Base-by-base conservation (phyloP, 306 rosid species). In the Amphicarpaea edgeworthii region DNA sequence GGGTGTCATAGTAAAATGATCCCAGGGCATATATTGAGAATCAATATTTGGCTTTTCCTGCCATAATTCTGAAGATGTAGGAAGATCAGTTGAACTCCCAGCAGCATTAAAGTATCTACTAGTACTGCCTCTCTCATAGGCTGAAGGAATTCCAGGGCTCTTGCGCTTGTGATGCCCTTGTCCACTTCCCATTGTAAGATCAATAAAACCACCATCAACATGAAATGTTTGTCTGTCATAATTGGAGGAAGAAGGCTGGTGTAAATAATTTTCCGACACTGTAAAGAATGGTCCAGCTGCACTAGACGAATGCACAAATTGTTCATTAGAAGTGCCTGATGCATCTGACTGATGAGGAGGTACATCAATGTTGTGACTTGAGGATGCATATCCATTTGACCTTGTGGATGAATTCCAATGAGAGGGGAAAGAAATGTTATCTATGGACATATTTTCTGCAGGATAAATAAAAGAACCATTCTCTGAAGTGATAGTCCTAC, bases 111-210 rank as follows among this genome's bases (percentile, higher is more conserved):
- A 76, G 75, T 86, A 83, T 78, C 92, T 86, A 79, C 96, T 93
- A 40, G 93, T 37, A 81, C 93, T 79, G 77, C 96, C 97, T 85
- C 92, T 87, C 85, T 92, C 97, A 66, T 77, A 71, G 26, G 80
- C 85, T 59, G 93, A 77, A 61, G 91, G 90, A 79, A 87, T 81
- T 77, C 92, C 97, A 50, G 97, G 93, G 79, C 92, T 90, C 86
- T 93, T 93, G 0, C 96, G 83, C 85, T 93, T 93, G 86, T 88
- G 91, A 83, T 85, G 88, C 34, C 88, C 96, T 79, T 87, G 85
- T 78, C 89, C 96, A 20, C 70, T 93, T 77, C 87, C 90, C 86
- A 88, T 60, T 49, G 96, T 87, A 68, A 83, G 90, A 88, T 93
- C 97, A 76, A 82, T 77, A 68, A 84, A 87, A 78, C 89, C 82